A percentile compares a stretch with the other conserved stretches of the same genome.
These are phyloP conservation scores for Pueraria montana DNA, from an alignment of 306 rosid species.

Conservation along the genomic window DNA sequence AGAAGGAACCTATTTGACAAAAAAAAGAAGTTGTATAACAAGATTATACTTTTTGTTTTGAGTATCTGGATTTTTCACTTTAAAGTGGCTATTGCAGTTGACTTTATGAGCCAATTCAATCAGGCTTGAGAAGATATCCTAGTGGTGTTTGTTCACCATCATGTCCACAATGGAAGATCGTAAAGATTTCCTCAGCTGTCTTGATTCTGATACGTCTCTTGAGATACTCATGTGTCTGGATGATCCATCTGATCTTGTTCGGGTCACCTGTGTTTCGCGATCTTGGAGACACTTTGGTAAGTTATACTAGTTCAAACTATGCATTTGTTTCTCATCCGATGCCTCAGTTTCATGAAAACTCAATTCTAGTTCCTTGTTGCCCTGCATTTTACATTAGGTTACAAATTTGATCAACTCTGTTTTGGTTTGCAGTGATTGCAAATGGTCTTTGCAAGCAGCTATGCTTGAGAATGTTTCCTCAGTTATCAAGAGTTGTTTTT, in stretches of 20 bases:
- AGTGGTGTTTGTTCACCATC: conserved; percentile 35
- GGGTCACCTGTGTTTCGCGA: conserved; percentile 70
- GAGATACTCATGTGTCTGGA: conserved; percentile 69
- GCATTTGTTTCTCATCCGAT: background rate
- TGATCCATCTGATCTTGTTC: conserved; percentile 70
- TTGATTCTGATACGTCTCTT: conserved; percentile 64
- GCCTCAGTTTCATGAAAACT: conserved; percentile 18
- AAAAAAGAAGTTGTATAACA: background rate
- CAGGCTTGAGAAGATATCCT: conserved; percentile 49
- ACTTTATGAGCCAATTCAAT: conserved; percentile 46
- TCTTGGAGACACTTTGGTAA: conserved; percentile 77
- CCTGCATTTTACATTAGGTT: conserved; percentile 26
- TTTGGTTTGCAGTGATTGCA: conserved; percentile 70
- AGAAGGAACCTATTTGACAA: background rate
- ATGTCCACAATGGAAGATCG: conserved; percentile 51
- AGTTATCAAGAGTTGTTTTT: conserved; percentile 63
- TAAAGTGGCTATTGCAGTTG: conserved; percentile 26
- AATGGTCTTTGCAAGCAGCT: conserved; percentile 75
- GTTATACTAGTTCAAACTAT: conserved; percentile 39
- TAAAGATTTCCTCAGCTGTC: conserved; percentile 63
- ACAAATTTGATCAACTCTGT: conserved; percentile 10
- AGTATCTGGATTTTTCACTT: conserved; percentile 2
- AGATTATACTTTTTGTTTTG: background rate
- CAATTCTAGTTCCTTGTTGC: conserved; percentile 5
- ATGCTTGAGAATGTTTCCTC: conserved; percentile 90